Conservation (phyloP, 306 rosid species). For the Lathyrus oleraceus region DNA sequence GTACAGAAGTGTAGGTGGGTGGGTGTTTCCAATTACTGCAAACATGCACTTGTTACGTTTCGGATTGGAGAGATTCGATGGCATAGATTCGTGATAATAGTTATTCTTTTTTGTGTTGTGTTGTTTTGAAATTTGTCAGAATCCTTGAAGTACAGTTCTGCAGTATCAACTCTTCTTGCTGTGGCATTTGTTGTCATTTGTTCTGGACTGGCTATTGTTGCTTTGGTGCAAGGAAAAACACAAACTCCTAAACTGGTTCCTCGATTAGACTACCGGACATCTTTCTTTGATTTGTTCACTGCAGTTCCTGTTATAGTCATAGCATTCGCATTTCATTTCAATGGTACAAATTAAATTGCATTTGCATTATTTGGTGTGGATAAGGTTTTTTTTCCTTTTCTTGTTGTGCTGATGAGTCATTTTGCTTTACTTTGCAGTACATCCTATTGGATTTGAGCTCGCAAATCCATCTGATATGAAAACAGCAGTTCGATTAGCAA, state of each 20-base stretch:
- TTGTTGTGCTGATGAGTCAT: slow-evolving; percentile 13
- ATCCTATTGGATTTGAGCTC: slow-evolving; percentile 88
- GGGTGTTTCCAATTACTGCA: slow-evolving; percentile 6
- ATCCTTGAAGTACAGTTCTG: slow-evolving; percentile 79
- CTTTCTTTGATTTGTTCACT: slow-evolving; percentile 91
- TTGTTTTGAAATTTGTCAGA: slow-evolving; percentile 45
- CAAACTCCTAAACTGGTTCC: slow-evolving; percentile 70
- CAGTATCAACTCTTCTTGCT: slow-evolving; percentile 73
- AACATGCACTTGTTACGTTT: background rate
- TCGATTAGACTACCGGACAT: slow-evolving; percentile 53
- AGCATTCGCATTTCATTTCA: slow-evolving; percentile 90
- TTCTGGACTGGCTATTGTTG: slow-evolving; percentile 66
- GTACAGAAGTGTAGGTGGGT: slow-evolving; percentile 79
- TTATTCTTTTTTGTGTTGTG: background rate
- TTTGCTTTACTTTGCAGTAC: slow-evolving; percentile 57
- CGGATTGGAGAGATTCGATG: background rate
- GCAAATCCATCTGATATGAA: slow-evolving; percentile 71
- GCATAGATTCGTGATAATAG: background rate
- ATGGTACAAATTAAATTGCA: slow-evolving; percentile 51
- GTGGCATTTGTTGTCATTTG: slow-evolving; percentile 84
- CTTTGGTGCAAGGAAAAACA: slow-evolving; percentile 70
- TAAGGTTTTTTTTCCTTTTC: background rate
- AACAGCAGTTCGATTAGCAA: slow-evolving; percentile 67
- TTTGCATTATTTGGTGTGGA: background rate
- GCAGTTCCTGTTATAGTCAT: slow-evolving; percentile 92